A percentile compares a stretch with the other conserved stretches of the same genome.
phyloP scores from a whole-genome alignment of 108 stramenopile species.

The Cyclostephanos tholiformis region DNA sequence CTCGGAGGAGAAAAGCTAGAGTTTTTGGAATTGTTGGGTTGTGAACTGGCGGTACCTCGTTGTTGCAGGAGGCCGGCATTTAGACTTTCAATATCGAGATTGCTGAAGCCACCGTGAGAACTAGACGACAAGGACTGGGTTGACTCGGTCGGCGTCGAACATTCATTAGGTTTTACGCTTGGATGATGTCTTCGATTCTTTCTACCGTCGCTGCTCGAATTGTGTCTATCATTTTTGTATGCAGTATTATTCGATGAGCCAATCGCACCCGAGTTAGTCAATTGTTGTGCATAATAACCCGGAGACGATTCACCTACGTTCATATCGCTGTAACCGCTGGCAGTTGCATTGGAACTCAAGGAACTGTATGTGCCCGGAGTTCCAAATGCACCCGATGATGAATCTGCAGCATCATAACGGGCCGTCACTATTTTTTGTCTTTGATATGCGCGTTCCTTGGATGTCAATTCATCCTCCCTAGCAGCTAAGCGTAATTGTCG shows the following conservation, averaged over 20 bases:
- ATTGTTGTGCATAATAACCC: background rate
- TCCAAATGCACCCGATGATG: background rate
- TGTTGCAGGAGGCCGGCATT: background rate
- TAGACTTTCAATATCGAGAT: background rate
- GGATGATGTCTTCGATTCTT: background rate
- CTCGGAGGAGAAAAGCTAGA: background rate
- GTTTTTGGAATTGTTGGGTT: background rate
- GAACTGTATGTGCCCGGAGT: background rate
- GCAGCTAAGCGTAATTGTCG: slow-evolving; percentile 25
- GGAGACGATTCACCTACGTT: background rate
- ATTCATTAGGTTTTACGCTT: background rate
- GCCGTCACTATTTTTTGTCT: background rate
- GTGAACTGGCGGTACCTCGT: too few species aligned
- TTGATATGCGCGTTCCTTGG: background rate
- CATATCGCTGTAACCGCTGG: background rate
- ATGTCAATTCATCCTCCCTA: slow-evolving; percentile 1
- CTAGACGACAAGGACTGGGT: background rate
- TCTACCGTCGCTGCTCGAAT: background rate
- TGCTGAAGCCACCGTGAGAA: background rate
- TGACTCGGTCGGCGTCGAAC: background rate
- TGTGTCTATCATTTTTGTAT: background rate
- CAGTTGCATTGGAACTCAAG: slow-evolving; percentile 1
- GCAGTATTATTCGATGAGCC: background rate
- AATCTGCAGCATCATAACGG: background rate
- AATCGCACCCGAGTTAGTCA: background rate